Conservation (phyloP, 345 rosid genomes). For the Passiflora organensis region DNA sequence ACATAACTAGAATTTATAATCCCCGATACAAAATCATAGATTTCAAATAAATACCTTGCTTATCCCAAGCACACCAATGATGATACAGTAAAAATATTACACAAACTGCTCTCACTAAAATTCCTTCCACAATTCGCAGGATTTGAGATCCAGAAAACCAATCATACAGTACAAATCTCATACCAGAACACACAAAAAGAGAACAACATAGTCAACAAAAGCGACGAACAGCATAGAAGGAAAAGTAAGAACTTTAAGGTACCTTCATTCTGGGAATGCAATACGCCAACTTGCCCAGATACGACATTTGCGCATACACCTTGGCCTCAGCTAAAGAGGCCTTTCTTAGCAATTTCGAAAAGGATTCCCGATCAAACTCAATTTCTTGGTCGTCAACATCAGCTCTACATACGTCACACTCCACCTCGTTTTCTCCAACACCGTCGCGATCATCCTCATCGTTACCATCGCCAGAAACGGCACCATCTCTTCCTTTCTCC, state of each 20-base stretch:
- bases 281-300: constrained; percentile 76
- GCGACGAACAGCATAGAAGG: not conserved
- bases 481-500: constrained; percentile 7
- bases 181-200: not conserved
- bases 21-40: too few species aligned
- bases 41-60: too few species aligned
- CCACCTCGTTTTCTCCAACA: not conserved
- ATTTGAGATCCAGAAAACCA: not conserved
- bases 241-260: not conserved
- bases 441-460: constrained; percentile 40
- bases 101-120: not conserved
- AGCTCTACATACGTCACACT: not conserved
- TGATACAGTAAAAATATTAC: not conserved
- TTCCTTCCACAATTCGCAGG: not conserved
- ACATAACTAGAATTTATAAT: too few species aligned
- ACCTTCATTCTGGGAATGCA: constrained; percentile 73
- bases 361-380: constrained; percentile 60
- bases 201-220: not conserved
- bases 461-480: not conserved
- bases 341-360: constrained; percentile 62
- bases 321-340: constrained; percentile 62
- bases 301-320: constrained; percentile 72
- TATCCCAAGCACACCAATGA: too few species aligned
- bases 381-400: constrained; percentile 13
- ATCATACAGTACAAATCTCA: not conserved